Conservation (phyloP, 2,329 filamentous ascomycete genomes). For the Cladosporium colombiae region DNA sequence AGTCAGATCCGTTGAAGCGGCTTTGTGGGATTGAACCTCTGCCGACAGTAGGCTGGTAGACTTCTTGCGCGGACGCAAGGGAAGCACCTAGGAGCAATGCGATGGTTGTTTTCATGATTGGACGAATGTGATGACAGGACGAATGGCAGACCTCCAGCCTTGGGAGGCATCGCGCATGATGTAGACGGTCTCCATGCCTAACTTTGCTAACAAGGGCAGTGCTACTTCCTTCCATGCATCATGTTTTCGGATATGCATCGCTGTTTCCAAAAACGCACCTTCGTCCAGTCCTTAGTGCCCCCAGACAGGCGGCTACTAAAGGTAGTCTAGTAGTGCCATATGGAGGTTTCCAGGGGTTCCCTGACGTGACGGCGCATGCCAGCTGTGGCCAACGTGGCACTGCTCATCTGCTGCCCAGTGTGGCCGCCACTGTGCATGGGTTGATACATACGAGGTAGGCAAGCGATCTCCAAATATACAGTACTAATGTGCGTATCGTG, state of each 20-base stretch:
- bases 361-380: not conserved
- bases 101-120: not conserved
- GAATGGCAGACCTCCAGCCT: not conserved
- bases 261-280: not conserved
- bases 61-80: not conserved
- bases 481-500: not conserved
- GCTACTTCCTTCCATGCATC: not conserved
- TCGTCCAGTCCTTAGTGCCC: not conserved
- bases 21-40: not conserved
- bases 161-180: not conserved
- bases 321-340: not conserved
- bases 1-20: not conserved
- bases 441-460: not conserved
- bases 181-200: not conserved
- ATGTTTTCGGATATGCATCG: not conserved
- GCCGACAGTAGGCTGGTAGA: not conserved
- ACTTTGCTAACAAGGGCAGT: not conserved
- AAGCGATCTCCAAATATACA: not conserved
- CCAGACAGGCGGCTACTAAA: not conserved
- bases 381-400: not conserved
- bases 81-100: not conserved
- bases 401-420: not conserved
- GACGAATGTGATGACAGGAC: not conserved
- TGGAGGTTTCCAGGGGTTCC: not conserved
- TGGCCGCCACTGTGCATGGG: not conserved